phyloP scores from a whole-genome alignment of 192 early-diverging fungal species.

The Funneliformis geosporum region DNA sequence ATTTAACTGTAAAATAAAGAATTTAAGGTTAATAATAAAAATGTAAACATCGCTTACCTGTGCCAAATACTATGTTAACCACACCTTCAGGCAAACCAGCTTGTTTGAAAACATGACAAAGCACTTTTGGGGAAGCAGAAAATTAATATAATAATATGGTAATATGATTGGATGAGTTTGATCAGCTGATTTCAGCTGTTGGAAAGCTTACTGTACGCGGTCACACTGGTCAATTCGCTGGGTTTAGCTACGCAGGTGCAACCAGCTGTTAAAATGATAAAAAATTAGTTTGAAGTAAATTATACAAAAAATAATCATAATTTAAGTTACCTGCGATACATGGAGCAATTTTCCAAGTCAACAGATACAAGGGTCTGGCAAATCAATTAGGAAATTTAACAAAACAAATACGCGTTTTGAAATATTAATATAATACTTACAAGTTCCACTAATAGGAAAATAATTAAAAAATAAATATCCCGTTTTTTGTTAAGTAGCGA shows the following conservation, averaged over 20 bases:
- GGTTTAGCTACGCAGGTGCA: constrained; percentile 78
- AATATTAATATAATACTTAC: constrained; percentile 25
- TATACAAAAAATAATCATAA: not conserved
- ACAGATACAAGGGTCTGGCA: constrained; percentile 59
- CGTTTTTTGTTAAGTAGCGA: too few relatives aligned
- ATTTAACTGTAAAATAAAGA: not conserved
- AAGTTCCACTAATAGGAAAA: constrained; percentile 51
- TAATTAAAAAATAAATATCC: not conserved
- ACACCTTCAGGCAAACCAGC: constrained; percentile 74
- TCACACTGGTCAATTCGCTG: constrained; percentile 60
- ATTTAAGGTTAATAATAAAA: not conserved
- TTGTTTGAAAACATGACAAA: constrained; percentile 63
- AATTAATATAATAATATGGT: not conserved
- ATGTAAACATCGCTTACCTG: constrained; percentile 28
- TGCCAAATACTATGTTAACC: constrained; percentile 79
- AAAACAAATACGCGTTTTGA: not conserved
- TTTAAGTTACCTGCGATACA: constrained; percentile 54
- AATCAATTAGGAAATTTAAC: too few relatives aligned
- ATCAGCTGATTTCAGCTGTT: not conserved
- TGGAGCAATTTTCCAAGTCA: constrained; percentile 78
- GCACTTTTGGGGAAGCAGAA: constrained; percentile 36
- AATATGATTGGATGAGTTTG: not conserved
- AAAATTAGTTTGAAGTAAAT: not conserved
- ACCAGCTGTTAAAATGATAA: constrained; percentile 42
- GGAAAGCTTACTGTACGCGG: constrained; percentile 41